phyloP scores from a whole-genome alignment of 768 basidiomycete species.

The Termitomyces sp. region DNA sequence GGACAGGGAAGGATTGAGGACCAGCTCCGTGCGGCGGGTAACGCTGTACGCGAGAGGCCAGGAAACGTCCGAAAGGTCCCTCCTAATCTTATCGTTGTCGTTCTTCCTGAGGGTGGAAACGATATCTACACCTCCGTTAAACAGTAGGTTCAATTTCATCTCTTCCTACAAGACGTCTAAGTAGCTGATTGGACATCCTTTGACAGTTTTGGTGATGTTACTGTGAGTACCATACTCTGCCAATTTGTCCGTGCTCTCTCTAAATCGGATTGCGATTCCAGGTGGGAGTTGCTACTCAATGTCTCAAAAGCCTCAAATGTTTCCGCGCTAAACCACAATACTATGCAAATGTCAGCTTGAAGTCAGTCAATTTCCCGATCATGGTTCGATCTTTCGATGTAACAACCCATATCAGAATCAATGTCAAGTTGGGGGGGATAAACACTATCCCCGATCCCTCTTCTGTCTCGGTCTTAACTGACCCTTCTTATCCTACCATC shows the following conservation, averaged over 20 bases:
- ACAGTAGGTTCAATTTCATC: slow-evolving; percentile 47
- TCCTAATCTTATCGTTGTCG: slow-evolving; percentile 60
- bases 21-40: slow-evolving; percentile 52
- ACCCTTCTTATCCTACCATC: slow-evolving; percentile 71
- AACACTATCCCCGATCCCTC: slow-evolving; percentile 73
- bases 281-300: slow-evolving; percentile 79
- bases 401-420: slow-evolving; percentile 48
- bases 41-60: slow-evolving; percentile 36
- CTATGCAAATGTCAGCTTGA: slow-evolving; percentile 76
- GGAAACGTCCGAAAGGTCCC: slow-evolving; percentile 20
- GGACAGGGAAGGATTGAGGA: slow-evolving; percentile 52
- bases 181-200: neutral
- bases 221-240: slow-evolving; percentile 29
- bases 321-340: slow-evolving; percentile 70
- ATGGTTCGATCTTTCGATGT: neutral
- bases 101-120: slow-evolving; percentile 72
- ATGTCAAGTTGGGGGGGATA: slow-evolving; percentile 83
- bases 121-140: slow-evolving; percentile 78
- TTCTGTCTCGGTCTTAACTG: slow-evolving; percentile 61
- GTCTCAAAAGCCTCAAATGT: slow-evolving; percentile 66
- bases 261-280: slow-evolving; percentile 17
- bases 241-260: neutral
- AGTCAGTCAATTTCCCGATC: slow-evolving; percentile 36
- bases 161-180: neutral
- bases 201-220: slow-evolving; percentile 70